Conservation (phyloP, 2,329 filamentous ascomycete genomes). For the Fusarium solani-melongenae region DNA sequence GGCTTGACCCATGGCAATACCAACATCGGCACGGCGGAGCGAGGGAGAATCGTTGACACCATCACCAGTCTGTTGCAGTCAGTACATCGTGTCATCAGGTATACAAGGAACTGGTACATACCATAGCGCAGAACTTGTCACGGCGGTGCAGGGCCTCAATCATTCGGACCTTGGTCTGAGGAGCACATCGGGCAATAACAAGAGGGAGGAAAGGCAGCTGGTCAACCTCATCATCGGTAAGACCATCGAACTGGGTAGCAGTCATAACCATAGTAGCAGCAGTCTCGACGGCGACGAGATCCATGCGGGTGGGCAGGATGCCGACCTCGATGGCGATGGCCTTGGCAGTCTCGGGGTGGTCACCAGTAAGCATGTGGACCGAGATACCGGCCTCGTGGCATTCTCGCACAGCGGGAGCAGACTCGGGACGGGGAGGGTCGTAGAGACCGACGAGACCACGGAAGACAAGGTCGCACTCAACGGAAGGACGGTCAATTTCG, state of each 20-base stretch:
- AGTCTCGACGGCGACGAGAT: constrained; percentile 62
- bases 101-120: constrained; percentile 26
- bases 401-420: constrained; percentile 66
- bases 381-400: constrained; percentile 72
- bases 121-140: constrained; percentile 74
- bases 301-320: constrained; percentile 64
- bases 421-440: constrained; percentile 76
- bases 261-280: constrained; percentile 72
- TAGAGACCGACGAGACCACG: constrained; percentile 76
- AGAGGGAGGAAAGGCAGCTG: constrained; percentile 72
- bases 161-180: constrained; percentile 79
- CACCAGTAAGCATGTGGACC: constrained; percentile 76
- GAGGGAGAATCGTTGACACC: constrained; percentile 81
- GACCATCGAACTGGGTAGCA: constrained; percentile 70
- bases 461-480: constrained; percentile 72
- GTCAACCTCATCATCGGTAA: constrained; percentile 73
- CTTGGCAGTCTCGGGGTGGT: constrained; percentile 71
- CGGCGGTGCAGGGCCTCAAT: constrained; percentile 77
- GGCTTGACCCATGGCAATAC: constrained; percentile 73
- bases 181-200: constrained; percentile 76
- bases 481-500: constrained; percentile 60
- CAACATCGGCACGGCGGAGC: constrained; percentile 75
- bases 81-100: background rate
- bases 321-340: constrained; percentile 72
- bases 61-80: constrained; percentile 66